Base-by-base conservation (phyloP, 169 alveolate species). In the Cryptosporidium meleagridis region DNA sequence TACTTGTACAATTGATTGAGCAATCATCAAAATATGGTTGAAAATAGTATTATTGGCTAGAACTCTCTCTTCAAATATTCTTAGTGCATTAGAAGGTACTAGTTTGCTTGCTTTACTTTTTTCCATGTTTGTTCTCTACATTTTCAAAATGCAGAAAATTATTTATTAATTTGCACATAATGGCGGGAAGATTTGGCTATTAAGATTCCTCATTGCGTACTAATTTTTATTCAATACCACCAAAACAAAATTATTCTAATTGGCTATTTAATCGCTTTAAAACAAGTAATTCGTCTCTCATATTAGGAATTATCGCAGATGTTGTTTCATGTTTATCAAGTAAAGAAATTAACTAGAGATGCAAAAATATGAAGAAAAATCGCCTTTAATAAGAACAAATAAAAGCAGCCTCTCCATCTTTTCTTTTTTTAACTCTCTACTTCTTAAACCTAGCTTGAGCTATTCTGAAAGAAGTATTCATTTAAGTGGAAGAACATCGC, bases 401-500 rank as follows among this genome's bases (percentile, higher is more conserved):
- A n/a, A 44, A 29, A 37, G 44, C 62, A 61, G 31, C 3, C 26
- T 3, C 10, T 23, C 69, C 0, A 39, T 80, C 23, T 35, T 59
- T 41, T 59, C 65, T 29, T 44, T 23, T 21, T 14, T 80, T 7
- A 62, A 62, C 23, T 31, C 35, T 10, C 21, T 80, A 10, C 29
- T 80, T 62, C 26, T 31, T 21, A 62, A 59, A 26, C 52, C 26
- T 23, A 33, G 35, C 37, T 29, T 48, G 10, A 41, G 53, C 26
- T 80, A 39, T 33, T 45, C 67, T 62, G 89, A 80, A 39, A 61
- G 89, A 45, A 80, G 18, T 26, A 44, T 80, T 44, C 52, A 61
- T 37, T 62, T 80, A 45, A 65, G 21, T 45, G 89, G 89, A 5
- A 62, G 26, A 65, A 80, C 89, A n/a, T 33, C 7, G 26, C 89